Evolutionary conservation across 2,329 filamentous ascomycete genomes (phyloP).

Genomic region (Clonostachys rhizophaga): DNA sequence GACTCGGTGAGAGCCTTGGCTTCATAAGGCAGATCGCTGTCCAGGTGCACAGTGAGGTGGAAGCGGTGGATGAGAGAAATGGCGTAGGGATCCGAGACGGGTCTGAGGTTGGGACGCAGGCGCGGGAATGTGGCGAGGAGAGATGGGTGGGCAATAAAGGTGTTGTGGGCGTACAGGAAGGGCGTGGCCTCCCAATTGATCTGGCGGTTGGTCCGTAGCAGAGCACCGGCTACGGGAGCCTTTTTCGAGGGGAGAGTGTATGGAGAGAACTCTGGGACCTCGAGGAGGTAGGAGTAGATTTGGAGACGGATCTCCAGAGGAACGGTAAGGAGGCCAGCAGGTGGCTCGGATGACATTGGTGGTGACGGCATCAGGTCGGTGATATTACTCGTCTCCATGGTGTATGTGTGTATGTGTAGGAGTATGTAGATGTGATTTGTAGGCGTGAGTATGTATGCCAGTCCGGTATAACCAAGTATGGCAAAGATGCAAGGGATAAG

Average conservation of each 20-base stretch:
- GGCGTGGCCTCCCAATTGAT: conserved; percentile 32
- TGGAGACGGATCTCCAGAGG: conserved; percentile 40
- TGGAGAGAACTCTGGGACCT: conserved; percentile 16
- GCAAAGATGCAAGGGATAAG: no score
- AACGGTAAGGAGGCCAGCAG: conserved; percentile 26
- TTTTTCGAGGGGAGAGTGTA: conserved; percentile 7
- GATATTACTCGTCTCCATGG: no score
- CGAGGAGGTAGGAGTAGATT: conserved; percentile 37
- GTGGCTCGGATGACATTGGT: background rate
- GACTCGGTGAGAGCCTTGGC: conserved; percentile 18
- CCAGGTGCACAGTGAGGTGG: conserved; percentile 32
- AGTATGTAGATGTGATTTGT: no score
- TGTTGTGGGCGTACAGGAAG: conserved; percentile 36
- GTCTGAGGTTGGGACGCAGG: conserved; percentile 23
- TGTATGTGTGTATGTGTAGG: no score
- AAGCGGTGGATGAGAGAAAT: conserved; percentile 28
- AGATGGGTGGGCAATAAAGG: conserved; percentile 33
- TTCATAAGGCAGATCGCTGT: conserved; percentile 27
- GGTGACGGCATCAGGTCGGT: no score
- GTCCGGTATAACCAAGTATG: no score
- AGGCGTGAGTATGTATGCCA: no score
- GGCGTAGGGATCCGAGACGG: conserved; percentile 18
- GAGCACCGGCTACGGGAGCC: conserved; percentile 8
- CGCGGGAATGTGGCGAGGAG: conserved; percentile 34
- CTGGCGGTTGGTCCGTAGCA: conserved; percentile 33